phyloP scores from a whole-genome alignment of 139 green algal species.

The Closterium sp. region DNA sequence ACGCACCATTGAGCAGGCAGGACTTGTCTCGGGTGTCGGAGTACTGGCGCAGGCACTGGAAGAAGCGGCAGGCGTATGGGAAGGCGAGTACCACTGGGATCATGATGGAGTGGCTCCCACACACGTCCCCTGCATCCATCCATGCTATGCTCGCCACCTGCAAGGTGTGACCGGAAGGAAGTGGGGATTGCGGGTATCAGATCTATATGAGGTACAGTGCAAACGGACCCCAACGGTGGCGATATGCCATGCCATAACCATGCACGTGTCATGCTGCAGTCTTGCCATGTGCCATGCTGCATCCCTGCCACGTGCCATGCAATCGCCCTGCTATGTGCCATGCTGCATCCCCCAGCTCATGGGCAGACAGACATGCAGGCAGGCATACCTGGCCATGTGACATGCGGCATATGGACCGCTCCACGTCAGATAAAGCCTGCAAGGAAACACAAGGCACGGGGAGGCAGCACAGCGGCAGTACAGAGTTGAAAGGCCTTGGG shows the following conservation, averaged over 20 bases:
- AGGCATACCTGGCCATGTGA: constrained; percentile 28
- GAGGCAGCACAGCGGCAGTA: no score
- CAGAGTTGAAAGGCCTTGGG: no score
- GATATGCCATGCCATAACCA: no score
- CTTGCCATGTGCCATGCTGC: no score
- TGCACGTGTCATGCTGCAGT: no score
- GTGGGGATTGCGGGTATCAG: no score
- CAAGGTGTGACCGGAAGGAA: background rate
- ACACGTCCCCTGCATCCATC: constrained; percentile 37
- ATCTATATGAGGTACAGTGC: no score
- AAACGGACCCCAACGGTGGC: no score
- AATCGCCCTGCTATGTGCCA: no score
- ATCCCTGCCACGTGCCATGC: no score
- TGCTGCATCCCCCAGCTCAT: no score
- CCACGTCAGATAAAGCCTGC: constrained; percentile 67
- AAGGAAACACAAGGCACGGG: no score
- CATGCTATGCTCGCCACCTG: constrained; percentile 38
- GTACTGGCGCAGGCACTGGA: constrained; percentile 87
- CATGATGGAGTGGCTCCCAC: constrained; percentile 38
- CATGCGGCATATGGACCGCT: constrained; percentile 67
- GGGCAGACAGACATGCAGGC: background rate
- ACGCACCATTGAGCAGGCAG: constrained; percentile 38
- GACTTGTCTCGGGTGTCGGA: constrained; percentile 41
- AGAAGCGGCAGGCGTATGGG: constrained; percentile 81
- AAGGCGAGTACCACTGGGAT: constrained; percentile 70